Evolutionary conservation across 129 eudicot genomes (phyloP).

Genomic region (Artemisia tridentata): DNA sequence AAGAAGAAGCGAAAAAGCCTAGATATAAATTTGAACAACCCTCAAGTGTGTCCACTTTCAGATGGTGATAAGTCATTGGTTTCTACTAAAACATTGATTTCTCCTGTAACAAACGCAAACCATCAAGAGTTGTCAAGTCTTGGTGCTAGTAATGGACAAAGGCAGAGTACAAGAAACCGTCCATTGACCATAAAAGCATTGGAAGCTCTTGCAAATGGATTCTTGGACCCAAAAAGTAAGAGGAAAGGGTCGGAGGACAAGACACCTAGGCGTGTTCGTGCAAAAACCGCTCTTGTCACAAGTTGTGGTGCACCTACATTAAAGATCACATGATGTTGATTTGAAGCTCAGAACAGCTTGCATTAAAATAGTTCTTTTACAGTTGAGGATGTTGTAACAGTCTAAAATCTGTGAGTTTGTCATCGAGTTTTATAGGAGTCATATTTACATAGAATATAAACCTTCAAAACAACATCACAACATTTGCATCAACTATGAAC

Average conservation of each 20-base stretch:
- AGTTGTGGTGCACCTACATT: not conserved
- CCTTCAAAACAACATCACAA: not conserved
- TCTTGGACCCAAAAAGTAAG: conserved; percentile 31
- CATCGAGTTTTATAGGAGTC: not conserved
- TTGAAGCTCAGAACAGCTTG: not conserved
- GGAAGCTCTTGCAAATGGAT: conserved; percentile 43
- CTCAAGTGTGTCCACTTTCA: conserved; percentile 24
- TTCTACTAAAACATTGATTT: conserved; percentile 1
- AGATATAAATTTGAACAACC: conserved; percentile 43
- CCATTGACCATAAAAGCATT: conserved; percentile 47
- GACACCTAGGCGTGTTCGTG: conserved; percentile 28
- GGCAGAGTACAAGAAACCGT: conserved; percentile 56
- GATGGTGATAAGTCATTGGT: not conserved
- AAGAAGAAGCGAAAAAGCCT: conserved; percentile 19
- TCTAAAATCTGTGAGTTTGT: not conserved
- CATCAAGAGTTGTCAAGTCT: not conserved
- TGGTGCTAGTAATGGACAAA: conserved; percentile 31
- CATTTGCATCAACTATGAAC: not conserved
- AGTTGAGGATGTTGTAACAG: no score
- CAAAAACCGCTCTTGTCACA: conserved; percentile 3
- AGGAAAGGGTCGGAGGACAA: conserved; percentile 20
- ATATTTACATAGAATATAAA: no score
- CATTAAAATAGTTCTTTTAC: no score
- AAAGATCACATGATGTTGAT: not conserved
- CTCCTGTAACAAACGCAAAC: conserved; percentile 11